Conservation (phyloP, 2,329 filamentous ascomycete genomes). For the Albifimbria verrucaria region DNA sequence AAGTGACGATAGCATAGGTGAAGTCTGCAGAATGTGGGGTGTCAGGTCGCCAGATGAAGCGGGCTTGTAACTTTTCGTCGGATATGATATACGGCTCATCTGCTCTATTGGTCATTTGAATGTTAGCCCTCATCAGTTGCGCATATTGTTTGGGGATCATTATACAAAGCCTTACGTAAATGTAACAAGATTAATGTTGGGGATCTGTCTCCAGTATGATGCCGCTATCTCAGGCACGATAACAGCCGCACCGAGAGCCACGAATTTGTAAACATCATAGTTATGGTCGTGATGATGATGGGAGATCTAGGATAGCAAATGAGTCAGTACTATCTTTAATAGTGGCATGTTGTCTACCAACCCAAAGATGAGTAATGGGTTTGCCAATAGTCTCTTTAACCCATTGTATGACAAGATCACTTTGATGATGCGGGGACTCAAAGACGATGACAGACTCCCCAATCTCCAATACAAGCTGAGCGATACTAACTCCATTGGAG, state of each 20-base stretch:
- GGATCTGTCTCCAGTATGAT: conserved; percentile 3
- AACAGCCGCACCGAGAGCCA: conserved; percentile 1
- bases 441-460: conserved; percentile 10
- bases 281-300: conserved; percentile 7
- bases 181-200: conserved; percentile 2
- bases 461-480: conserved; percentile 11
- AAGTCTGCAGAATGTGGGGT: conserved; percentile 2
- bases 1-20: conserved; percentile 4
- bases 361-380: conserved; percentile 12
- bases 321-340: neutral
- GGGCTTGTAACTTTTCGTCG: conserved; percentile 2
- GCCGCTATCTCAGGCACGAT: conserved; percentile 4
- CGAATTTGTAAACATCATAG: conserved; percentile 2
- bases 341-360: neutral
- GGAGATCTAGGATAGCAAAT: neutral
- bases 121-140: neutral
- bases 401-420: conserved; percentile 12
- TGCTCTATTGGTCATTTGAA: neutral
- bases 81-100: conserved; percentile 3
- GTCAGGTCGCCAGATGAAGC: conserved; percentile 4
- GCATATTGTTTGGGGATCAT: neutral
- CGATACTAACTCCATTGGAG: neutral
- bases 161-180: conserved; percentile 1
- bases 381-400: conserved; percentile 9
- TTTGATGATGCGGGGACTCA: conserved; percentile 14